Base-by-base conservation (phyloP, 371 early-diverging fungal genomes). In the Sanchytrium tribonematis region DNA sequence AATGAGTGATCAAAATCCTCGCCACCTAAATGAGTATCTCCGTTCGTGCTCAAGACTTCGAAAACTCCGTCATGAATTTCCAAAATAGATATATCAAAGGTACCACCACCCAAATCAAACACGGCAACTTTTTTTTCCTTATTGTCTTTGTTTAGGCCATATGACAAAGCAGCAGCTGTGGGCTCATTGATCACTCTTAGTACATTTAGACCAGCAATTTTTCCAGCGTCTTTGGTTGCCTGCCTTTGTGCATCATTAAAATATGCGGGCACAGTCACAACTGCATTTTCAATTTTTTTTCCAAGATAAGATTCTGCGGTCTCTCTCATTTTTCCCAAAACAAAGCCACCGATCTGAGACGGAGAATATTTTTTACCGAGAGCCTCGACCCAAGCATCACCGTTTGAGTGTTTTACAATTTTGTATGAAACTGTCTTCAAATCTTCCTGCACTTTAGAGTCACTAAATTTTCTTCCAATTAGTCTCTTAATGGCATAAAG, bases 51-150 rank as follows among this genome's bases (percentile, higher is more conserved):
- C 32, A 83, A 1, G 93, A 93, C 82, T 80, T 98, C 97, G 74
- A 98, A 98, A 30, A 98, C 91, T 71, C 97, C 98, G 76, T 90
- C 86, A 74, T 93, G 90, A 73, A 97, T 88, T 77, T 96, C 95
- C 28, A 99, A 81, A 72, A 99, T 89, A 30, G 95, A 93, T 76
- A 99, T 88, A 90, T 99, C 98, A 80, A 99, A 99, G 1, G 98
- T 99, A 73, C 99, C 99, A 76, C 99, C 98, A 69, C 99, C 98
- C 72, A 99, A 83, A 84, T 99, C 98, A 81, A 90, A 99, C n/a
- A 99, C 97, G 30, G 94, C 96, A 48, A 98, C 85, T 31, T 84
- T 75, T 74, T 85, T 84, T 74, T 90, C 91, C 76, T 88, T 88
- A 79, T 93, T 89, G 66, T 85, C 74, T 82, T 93, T 94, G 79